Percentiles rank a stretch among this genome's conserved stretches.
Evolutionary conservation across 345 rosid genomes (phyloP).

Genomic region (Murraya paniculata): DNA sequence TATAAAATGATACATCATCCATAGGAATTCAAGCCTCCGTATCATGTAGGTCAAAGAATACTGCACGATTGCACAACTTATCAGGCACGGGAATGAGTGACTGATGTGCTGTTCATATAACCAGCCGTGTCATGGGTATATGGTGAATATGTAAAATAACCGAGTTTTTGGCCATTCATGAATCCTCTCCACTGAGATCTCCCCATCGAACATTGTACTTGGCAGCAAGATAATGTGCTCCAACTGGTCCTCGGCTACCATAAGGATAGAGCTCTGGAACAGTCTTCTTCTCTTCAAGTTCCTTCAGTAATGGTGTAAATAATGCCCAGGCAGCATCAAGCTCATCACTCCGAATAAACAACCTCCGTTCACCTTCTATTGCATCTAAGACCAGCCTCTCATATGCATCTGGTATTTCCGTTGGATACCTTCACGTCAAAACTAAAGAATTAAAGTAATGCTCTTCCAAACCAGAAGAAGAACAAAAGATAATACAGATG

Average conservation of each 20-base stretch:
- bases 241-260: slow-evolving; percentile 91
- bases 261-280: slow-evolving; percentile 81
- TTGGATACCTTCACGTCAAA: slow-evolving; percentile 51
- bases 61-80: not conserved
- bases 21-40: not conserved
- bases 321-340: slow-evolving; percentile 84
- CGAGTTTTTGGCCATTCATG: not conserved
- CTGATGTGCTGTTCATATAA: not conserved
- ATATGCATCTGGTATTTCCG: slow-evolving; percentile 84
- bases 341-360: slow-evolving; percentile 89
- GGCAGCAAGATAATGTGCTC: slow-evolving; percentile 91
- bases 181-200: slow-evolving; percentile 55
- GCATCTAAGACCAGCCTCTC: slow-evolving; percentile 88
- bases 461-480: not conserved
- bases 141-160: not conserved
- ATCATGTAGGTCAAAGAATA: not conserved
- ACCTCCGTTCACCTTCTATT: slow-evolving; percentile 72
- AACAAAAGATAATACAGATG: not conserved
- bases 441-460: not conserved
- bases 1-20: not conserved
- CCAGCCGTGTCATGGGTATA: not conserved
- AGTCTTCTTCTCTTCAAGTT: slow-evolving; percentile 66
- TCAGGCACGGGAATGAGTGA: not conserved
- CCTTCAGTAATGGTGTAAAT: slow-evolving; percentile 70
- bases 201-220: slow-evolving; percentile 91